Evolutionary conservation across 129 eudicot genomes (phyloP), one percentile per base, ranked within the genome.

Genomic region (Cynara cardunculus): DNA sequence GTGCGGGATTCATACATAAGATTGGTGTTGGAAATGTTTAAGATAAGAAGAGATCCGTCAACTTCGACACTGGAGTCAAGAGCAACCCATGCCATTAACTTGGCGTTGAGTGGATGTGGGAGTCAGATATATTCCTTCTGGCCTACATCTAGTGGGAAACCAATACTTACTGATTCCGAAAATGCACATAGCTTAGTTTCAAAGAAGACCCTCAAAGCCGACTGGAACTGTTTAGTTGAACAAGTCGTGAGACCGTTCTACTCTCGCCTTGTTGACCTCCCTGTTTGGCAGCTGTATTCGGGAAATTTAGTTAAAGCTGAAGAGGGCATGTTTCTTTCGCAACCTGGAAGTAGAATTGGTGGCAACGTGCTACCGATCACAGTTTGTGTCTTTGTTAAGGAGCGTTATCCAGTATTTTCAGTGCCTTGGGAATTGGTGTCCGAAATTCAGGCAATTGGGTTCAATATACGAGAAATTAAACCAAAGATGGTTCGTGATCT

Each of bases 401-500:
- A 96, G 80, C 99, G 92, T 78, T 93, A 96, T 83, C 99, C 98
- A 27, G 99, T 96, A 35, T 96, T 96, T 83, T 90, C 97, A 30
- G 99, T 96, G 28, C 99, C 99, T 25, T 96, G 99, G 99, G 94
- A 96, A 73, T 79, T 96, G 86, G 92, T 96, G 82, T 85, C 91
- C 64, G 99, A 96, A 88, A 88, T 96, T 53, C 98, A 92, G 82
- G 87, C 91, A 14, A 87, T 96, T 25, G 99, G 98, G 32, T 86
- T 96, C 46, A 82, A 81, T 66, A 96, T 93, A 53, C 88, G 94
- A 74, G 97, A 92, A 86, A 93, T 96, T 80, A 96, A 91, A 83
- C 99, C 99, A 11, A 96, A 91, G 89, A 96, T 96, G 99, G 99
- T 96, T 24, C 94, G 99, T 7, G 92, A 91, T 69, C 99, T 91